phyloP scores from a whole-genome alignment of 2,329 filamentous ascomycete species.

The Penicillium carneum region DNA sequence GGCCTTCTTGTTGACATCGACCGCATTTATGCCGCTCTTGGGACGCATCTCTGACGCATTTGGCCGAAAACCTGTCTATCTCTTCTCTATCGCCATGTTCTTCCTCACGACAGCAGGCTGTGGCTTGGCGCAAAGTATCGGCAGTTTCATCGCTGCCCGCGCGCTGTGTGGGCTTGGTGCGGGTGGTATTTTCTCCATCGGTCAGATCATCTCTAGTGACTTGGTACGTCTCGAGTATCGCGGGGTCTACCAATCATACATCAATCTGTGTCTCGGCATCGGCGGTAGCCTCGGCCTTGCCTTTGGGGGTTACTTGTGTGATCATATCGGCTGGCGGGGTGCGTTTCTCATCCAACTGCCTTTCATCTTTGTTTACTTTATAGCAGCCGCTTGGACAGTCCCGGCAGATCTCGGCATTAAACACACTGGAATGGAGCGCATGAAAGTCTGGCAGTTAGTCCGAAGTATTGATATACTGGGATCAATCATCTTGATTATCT shows the following conservation, averaged over 20 bases:
- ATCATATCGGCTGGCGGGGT: slow-evolving; percentile 52
- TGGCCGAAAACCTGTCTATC: slow-evolving; percentile 72
- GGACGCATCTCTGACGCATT: slow-evolving; percentile 77
- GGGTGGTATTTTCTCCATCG: slow-evolving; percentile 74
- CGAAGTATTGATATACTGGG: slow-evolving; percentile 60
- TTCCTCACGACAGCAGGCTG: slow-evolving; percentile 73
- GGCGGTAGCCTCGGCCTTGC: slow-evolving; percentile 51
- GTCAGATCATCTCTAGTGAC: slow-evolving; percentile 67
- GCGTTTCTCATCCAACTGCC: slow-evolving; percentile 60
- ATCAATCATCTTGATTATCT: slow-evolving; percentile 56
- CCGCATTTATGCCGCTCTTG: slow-evolving; percentile 76
- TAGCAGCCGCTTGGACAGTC: slow-evolving; percentile 43
- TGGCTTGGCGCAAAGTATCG: slow-evolving; percentile 71
- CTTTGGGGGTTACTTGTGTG: slow-evolving; percentile 51
- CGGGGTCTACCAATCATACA: slow-evolving; percentile 53
- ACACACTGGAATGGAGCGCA: slow-evolving; percentile 50
- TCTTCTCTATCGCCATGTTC: slow-evolving; percentile 69
- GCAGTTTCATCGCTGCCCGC: slow-evolving; percentile 73
- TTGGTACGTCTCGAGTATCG: slow-evolving; percentile 74
- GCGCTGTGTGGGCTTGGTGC: slow-evolving; percentile 76
- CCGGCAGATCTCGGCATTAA: slow-evolving; percentile 57
- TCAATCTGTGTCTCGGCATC: slow-evolving; percentile 49
- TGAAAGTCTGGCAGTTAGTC: slow-evolving; percentile 53
- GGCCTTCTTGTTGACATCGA: slow-evolving; percentile 77
- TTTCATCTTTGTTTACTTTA: slow-evolving; percentile 50